Conservation (phyloP, 2,329 filamentous ascomycete genomes). For the Aspergillus niger region DNA sequence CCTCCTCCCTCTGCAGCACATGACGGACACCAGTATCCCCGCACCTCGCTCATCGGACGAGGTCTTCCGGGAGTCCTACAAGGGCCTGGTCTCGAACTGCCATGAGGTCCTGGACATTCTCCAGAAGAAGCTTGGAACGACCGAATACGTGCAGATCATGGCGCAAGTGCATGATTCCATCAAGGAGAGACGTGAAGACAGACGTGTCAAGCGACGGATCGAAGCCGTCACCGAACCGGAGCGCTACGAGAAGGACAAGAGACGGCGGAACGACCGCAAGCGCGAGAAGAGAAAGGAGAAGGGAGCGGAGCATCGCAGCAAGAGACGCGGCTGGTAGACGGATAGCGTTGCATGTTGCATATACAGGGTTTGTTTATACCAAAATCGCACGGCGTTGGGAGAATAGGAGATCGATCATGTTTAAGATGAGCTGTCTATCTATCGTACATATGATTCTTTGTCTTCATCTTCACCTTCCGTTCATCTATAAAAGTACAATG, state of each 20-base stretch:
- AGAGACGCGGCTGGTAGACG: conserved; percentile 69
- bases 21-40: conserved; percentile 78
- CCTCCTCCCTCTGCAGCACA: conserved; percentile 72
- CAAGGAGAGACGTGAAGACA: conserved; percentile 69
- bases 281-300: conserved; percentile 79
- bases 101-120: conserved; percentile 78
- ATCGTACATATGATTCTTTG: conserved; percentile 8
- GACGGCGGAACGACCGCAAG: conserved; percentile 80
- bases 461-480: not conserved
- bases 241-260: conserved; percentile 75
- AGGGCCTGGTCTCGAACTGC: conserved; percentile 69
- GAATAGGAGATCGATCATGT: conserved; percentile 15
- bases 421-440: not conserved
- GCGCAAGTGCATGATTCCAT: conserved; percentile 72
- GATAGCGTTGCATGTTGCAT: conserved; percentile 19
- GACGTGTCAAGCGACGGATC: conserved; percentile 83
- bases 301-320: conserved; percentile 69
- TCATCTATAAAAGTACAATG: not conserved
- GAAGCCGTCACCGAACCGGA: conserved; percentile 83
- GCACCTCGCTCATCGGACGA: conserved; percentile 71
- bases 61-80: conserved; percentile 68
- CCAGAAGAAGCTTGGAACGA: conserved; percentile 80
- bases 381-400: conserved; percentile 28
- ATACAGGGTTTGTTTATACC: conserved; percentile 12
- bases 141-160: conserved; percentile 69